Base-by-base conservation (phyloP, 73 alveolate genomes). In the Halteria grandinella region DNA sequence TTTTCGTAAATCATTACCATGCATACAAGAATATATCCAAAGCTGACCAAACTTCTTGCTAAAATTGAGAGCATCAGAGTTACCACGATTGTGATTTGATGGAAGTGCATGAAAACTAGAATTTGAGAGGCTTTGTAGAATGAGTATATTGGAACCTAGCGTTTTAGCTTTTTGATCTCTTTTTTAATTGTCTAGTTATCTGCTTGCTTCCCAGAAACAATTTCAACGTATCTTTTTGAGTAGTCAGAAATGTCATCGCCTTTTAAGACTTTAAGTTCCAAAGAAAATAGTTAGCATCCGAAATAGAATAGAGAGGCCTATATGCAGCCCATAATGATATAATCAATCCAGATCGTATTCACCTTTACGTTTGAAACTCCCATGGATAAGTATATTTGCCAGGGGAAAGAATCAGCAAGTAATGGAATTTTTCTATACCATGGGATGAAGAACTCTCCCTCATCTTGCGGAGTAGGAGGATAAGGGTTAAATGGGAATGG, bases 401-500 rank as follows among this genome's bases (percentile, higher is more conserved):
- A 66, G 7, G 24, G 18, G 25, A 41, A 47, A 12, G 51, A 23
- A 25, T 66, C 49, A 20, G 55, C 47, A 6, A 66, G 28, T 8
- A 66, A 51, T 6, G 63, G 69, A 45, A 66, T 47, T 66, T 66
- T 44, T 10, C 20, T 31, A 47, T 66, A 66, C 80, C 80, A 66
- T 24, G 80, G 80, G n/a, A 66, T 66, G 18, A 41, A 66, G 21
- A 44, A 66, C 51, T 57, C 47, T 8, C 80, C 80, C 15, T 41
- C 69, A 5, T 34, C 47, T 2, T 66, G 69, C 1, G 39, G 62
- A 5, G 39, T 32, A 24, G 48, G 10, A 29, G 80, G 80, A 47
- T 66, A 66, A 44, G 80, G 80, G 32, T 44, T 66, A 66, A 66
- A 66, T 44, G 80, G 80, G 39, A 45, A 66, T 6, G 80, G 80